phyloP scores from a whole-genome alignment of 2,329 filamentous ascomycete genomes.

The Pyrenochaeta sp. region DNA sequence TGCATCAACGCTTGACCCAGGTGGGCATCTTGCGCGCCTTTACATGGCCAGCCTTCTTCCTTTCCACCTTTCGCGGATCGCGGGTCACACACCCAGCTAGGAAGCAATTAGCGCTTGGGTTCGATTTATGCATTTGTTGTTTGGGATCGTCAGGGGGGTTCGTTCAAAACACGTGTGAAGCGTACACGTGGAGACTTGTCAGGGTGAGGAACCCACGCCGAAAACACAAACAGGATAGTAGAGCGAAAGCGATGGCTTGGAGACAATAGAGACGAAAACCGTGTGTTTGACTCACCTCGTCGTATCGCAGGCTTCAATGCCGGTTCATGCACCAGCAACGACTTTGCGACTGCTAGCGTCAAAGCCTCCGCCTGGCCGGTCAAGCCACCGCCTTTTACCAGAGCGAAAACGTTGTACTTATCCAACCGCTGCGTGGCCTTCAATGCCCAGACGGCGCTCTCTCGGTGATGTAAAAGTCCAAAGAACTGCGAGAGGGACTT shows the following conservation, averaged over 20 bases:
- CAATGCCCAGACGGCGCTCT: constrained; percentile 92
- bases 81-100: constrained; percentile 91
- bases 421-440: constrained; percentile 83
- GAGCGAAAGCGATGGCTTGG: constrained; percentile 5
- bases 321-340: constrained; percentile 89
- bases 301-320: constrained; percentile 86
- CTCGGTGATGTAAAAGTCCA: constrained; percentile 87
- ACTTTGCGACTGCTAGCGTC: constrained; percentile 88
- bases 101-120: constrained; percentile 53
- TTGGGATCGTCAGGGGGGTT: constrained; percentile 10
- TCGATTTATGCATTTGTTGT: constrained; percentile 15
- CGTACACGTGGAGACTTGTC: constrained; percentile 6
- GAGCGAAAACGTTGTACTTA: constrained; percentile 96
- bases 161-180: constrained; percentile 11
- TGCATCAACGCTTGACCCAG: constrained; percentile 84
- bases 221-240: constrained; percentile 1
- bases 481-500: constrained; percentile 85
- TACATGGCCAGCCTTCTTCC: constrained; percentile 95
- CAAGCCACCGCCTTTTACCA: constrained; percentile 84
- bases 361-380: constrained; percentile 97
- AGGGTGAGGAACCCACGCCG: neutral
- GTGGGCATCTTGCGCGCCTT: constrained; percentile 98
- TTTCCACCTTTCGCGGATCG: constrained; percentile 90
- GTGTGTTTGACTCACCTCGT: constrained; percentile 73
- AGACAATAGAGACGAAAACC: constrained; percentile 3